Evolutionary conservation across 1,139 yeast species (phyloP).

Genomic region (Pichia sp.): DNA sequence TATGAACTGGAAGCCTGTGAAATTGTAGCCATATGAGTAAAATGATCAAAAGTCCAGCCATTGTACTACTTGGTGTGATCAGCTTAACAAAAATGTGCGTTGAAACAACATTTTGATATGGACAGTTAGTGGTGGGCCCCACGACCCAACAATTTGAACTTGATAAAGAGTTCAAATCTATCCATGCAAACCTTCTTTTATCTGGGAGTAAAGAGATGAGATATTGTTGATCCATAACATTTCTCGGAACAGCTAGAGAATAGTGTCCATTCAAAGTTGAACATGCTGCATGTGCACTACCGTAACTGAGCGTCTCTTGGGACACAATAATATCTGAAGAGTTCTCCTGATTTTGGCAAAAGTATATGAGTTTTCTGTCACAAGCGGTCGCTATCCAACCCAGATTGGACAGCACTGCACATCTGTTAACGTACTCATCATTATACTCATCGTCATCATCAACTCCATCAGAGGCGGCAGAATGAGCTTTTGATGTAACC

Average conservation of each 20-base stretch:
- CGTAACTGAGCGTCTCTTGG: constrained; percentile 37
- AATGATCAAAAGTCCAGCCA: constrained; percentile 43
- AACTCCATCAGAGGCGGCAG: background rate
- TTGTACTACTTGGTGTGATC: constrained; percentile 60
- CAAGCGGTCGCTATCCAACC: constrained; percentile 37
- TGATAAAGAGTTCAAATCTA: constrained; percentile 75
- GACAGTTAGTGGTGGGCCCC: constrained; percentile 74
- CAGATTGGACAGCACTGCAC: constrained; percentile 42
- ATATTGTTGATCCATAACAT: constrained; percentile 39
- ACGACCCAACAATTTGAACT: constrained; percentile 75
- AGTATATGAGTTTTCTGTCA: constrained; percentile 41
- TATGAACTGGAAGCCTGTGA: constrained; percentile 42
- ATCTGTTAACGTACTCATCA: constrained; percentile 31
- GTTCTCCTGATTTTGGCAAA: constrained; percentile 44
- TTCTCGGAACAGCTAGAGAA: constrained; percentile 51
- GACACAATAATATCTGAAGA: constrained; percentile 45
- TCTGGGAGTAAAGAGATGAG: constrained; percentile 20
- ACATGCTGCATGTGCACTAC: constrained; percentile 34
- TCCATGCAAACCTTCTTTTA: constrained; percentile 48
- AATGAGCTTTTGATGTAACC: too few species aligned
- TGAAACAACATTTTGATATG: constrained; percentile 55
- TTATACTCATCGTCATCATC: constrained; percentile 8
- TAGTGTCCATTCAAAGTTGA: constrained; percentile 7
- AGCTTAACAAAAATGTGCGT: constrained; percentile 52
- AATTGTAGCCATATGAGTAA: constrained; percentile 32